Conservation (phyloP, 306 rosid species). For the Cucurbita moschata region DNA sequence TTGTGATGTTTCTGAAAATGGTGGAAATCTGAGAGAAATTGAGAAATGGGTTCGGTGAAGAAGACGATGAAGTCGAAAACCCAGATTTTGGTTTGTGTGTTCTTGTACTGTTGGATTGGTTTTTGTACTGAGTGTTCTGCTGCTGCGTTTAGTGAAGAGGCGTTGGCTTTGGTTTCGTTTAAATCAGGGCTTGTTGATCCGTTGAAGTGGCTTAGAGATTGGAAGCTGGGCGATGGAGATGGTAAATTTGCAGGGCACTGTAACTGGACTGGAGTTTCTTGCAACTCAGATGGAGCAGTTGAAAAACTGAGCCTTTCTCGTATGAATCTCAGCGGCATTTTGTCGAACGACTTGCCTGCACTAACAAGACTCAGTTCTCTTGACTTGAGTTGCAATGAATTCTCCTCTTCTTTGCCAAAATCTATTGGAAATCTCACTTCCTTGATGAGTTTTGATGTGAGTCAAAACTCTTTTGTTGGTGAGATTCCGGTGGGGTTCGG, state of each 20-base stretch:
- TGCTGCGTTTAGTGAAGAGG: slow-evolving; percentile 38
- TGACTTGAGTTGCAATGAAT: slow-evolving; percentile 63
- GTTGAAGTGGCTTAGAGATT: slow-evolving; percentile 32
- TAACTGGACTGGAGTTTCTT: slow-evolving; percentile 56
- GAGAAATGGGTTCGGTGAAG: slow-evolving; percentile 18
- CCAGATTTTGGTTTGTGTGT: slow-evolving; percentile 22
- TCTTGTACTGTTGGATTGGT: slow-evolving; percentile 31
- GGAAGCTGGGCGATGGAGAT: slow-evolving; percentile 30
- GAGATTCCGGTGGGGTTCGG: slow-evolving; percentile 61
- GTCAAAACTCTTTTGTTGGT: slow-evolving; percentile 67
- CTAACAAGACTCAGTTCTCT: slow-evolving; percentile 42
- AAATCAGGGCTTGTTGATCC: slow-evolving; percentile 63
- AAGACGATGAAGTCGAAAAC: slow-evolving; percentile 29
- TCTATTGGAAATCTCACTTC: slow-evolving; percentile 45
- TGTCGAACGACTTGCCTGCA: slow-evolving; percentile 42
- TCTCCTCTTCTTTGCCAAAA: slow-evolving; percentile 56
- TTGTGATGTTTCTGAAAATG: slow-evolving; percentile 26
- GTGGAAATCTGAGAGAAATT: slow-evolving; percentile 26
- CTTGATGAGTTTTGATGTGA: slow-evolving; percentile 53
- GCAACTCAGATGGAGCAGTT: slow-evolving; percentile 46
- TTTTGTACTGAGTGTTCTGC: slow-evolving; percentile 16
- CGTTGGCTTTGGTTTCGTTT: slow-evolving; percentile 47
- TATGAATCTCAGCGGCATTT: slow-evolving; percentile 71
- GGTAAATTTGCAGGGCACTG: slow-evolving; percentile 35
- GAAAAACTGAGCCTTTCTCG: slow-evolving; percentile 66